Conservation (phyloP, 768 basidiomycete species). For the Boletus sp. region DNA sequence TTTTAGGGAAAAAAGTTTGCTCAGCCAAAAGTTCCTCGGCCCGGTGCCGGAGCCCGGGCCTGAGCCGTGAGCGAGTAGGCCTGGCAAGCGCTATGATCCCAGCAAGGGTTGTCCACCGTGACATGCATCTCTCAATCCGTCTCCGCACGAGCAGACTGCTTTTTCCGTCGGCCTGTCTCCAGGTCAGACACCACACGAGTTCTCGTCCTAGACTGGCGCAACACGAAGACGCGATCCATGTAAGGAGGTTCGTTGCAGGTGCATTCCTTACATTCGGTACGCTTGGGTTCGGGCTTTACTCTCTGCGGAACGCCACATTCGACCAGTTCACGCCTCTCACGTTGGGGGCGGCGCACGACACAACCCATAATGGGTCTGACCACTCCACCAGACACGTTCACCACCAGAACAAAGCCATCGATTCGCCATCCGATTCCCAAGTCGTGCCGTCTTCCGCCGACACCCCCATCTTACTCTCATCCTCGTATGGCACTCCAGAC, state of each 20-base stretch:
- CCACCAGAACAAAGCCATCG: conserved; percentile 1
- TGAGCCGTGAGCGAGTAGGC: not conserved
- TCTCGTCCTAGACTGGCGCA: not conserved
- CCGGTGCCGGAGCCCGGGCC: not conserved
- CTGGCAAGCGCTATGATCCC: not conserved
- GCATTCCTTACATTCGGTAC: conserved; percentile 21
- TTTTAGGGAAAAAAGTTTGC: not conserved
- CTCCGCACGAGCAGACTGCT: not conserved
- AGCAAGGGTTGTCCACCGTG: not conserved
- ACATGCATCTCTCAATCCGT: not conserved
- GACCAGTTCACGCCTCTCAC: conserved; percentile 6
- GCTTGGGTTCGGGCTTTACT: conserved; percentile 19
- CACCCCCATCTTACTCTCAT: conserved; percentile 4
- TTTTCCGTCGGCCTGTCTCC: not conserved
- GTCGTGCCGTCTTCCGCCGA: not conserved
- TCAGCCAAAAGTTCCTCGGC: not conserved
- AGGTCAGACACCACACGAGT: conserved; percentile 1
- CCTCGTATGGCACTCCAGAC: conserved; percentile 43
- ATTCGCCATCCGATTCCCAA: not conserved
- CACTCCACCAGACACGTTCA: not conserved
- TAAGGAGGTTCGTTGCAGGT: conserved; percentile 15
- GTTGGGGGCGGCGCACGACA: not conserved
- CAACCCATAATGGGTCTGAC: not conserved
- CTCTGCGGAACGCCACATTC: conserved; percentile 2
- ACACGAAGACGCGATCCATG: conserved; percentile 3